These are phyloP conservation scores for Colletotrichum chrysophilum DNA, from an alignment of 2,329 filamentous ascomycete genomes.

Conservation along the genomic window DNA sequence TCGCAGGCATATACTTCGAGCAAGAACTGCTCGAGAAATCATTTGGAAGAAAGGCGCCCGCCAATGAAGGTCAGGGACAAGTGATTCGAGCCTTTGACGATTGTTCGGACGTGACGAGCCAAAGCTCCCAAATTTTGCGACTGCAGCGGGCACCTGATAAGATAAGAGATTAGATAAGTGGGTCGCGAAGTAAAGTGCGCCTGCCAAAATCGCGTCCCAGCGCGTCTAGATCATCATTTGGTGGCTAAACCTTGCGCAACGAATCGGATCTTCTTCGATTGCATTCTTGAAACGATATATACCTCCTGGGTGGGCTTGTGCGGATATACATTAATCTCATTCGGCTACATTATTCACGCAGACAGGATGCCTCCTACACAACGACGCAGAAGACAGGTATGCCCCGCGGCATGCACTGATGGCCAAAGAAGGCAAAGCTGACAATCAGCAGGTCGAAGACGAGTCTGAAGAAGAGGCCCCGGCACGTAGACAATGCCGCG, in stretches of 20 bases:
- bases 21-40: slow-evolving; percentile 37
- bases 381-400: slow-evolving; percentile 37
- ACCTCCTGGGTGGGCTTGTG: background rate
- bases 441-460: slow-evolving; percentile 26
- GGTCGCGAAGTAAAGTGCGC: slow-evolving; percentile 7
- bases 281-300: background rate
- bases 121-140: slow-evolving; percentile 19
- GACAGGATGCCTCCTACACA: slow-evolving; percentile 34
- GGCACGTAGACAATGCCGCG: slow-evolving; percentile 35
- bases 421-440: background rate
- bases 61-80: background rate
- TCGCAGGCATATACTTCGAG: slow-evolving; percentile 37
- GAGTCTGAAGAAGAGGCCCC: slow-evolving; percentile 35
- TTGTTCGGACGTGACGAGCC: background rate
- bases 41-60: slow-evolving; percentile 29
- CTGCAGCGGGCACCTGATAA: slow-evolving; percentile 20
- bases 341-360: background rate
- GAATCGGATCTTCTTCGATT: background rate
- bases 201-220: background rate
- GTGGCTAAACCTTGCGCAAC: background rate
- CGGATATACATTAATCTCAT: background rate
- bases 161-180: slow-evolving; percentile 22
- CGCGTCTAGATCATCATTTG: background rate
- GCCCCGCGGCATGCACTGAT: slow-evolving; percentile 3
- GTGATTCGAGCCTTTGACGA: background rate